Conservation (phyloP, 371 early-diverging fungal genomes). For the Mucor irregularis region DNA sequence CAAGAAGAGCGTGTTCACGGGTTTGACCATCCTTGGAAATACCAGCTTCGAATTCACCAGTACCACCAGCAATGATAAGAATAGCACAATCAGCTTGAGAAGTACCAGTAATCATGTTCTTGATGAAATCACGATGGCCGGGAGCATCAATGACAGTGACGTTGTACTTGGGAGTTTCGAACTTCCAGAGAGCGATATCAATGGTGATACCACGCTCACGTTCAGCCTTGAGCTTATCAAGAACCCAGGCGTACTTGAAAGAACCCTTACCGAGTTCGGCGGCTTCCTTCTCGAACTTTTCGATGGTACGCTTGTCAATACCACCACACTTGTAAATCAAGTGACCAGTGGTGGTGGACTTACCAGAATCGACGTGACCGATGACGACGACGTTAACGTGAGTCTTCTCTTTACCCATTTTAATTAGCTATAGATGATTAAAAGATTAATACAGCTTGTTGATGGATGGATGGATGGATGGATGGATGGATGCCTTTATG, state of each 20-base stretch:
- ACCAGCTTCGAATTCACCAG: constrained; percentile 99
- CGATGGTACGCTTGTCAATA: constrained; percentile 99
- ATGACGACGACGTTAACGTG: constrained; percentile 99
- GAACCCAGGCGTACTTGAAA: constrained; percentile 97
- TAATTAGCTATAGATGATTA: constrained; percentile 8
- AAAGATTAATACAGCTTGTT: not conserved
- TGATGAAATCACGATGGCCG: constrained; percentile 99
- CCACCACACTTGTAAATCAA: constrained; percentile 99
- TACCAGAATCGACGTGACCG: constrained; percentile 99
- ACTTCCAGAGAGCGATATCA: constrained; percentile 97
- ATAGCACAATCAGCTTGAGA: constrained; percentile 94
- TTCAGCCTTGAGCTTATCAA: constrained; percentile 97
- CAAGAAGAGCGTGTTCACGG: constrained; percentile 99
- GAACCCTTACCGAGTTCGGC: constrained; percentile 98
- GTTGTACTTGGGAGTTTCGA: constrained; percentile 96
- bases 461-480: constrained; percentile 27
- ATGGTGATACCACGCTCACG: constrained; percentile 99
- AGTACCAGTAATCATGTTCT: constrained; percentile 99
- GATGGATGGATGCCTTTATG: constrained; percentile 15
- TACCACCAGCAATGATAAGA: constrained; percentile 93
- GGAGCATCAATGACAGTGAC: constrained; percentile 99
- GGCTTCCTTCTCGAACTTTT: constrained; percentile 99
- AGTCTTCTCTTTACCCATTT: constrained; percentile 94
- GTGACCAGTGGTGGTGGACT: constrained; percentile 79
- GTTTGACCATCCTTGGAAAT: constrained; percentile 99